phyloP scores from a whole-genome alignment of 805 yeast genomes.

The Saccharomycopsis capsularis region DNA sequence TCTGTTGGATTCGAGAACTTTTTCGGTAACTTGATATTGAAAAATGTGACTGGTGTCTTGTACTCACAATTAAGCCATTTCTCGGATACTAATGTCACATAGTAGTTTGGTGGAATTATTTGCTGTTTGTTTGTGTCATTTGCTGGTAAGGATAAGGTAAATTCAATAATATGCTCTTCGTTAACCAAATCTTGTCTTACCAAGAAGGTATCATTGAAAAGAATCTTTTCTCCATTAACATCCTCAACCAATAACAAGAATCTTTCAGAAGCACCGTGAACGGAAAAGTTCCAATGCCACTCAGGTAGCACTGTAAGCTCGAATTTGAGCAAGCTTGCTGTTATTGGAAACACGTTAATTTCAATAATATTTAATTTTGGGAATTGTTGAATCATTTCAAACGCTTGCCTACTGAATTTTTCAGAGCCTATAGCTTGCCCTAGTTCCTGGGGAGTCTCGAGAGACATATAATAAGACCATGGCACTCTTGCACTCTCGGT shows the following conservation, averaged over 20 bases:
- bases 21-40: slow-evolving; percentile 49
- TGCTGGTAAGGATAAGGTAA: slow-evolving; percentile 52
- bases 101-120: slow-evolving; percentile 60
- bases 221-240: slow-evolving; percentile 67
- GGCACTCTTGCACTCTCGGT: slow-evolving; percentile 80
- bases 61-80: slow-evolving; percentile 76
- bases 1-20: slow-evolving; percentile 58
- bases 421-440: slow-evolving; percentile 76
- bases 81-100: slow-evolving; percentile 67
- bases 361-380: slow-evolving; percentile 54
- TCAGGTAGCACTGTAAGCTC: slow-evolving; percentile 61
- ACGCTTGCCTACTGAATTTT: slow-evolving; percentile 52
- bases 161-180: slow-evolving; percentile 51
- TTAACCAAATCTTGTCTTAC: slow-evolving; percentile 45
- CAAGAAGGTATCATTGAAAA: slow-evolving; percentile 50
- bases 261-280: slow-evolving; percentile 60
- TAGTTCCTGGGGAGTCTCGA: slow-evolving; percentile 64
- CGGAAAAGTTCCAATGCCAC: slow-evolving; percentile 67
- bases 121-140: slow-evolving; percentile 28
- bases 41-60: slow-evolving; percentile 52
- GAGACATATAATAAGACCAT: slow-evolving; percentile 67
- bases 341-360: slow-evolving; percentile 68
- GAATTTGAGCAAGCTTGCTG: slow-evolving; percentile 58
- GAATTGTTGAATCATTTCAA: slow-evolving; percentile 57
- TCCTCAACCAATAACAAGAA: slow-evolving; percentile 76